Percentiles rank a stretch among this genome's conserved stretches.
Evolutionary conservation across 441 rosid genomes (phyloP).

Genomic region (Daphne laureola): DNA sequence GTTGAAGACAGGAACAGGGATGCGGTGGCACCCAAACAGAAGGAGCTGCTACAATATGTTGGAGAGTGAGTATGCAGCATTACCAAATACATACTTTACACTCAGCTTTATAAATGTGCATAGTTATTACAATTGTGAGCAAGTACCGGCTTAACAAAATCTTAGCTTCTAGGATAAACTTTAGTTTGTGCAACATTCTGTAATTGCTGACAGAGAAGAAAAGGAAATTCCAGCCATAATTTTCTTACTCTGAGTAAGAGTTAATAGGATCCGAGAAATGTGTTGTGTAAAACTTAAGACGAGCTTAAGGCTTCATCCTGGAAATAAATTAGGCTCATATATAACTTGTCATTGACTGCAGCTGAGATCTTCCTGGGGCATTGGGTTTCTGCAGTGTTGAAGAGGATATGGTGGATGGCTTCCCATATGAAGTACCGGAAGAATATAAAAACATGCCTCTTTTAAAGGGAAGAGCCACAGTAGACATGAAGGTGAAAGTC

Average conservation of each 20-base stretch:
- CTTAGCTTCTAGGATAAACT: too few relatives aligned
- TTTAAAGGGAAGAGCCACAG: constrained; percentile 91
- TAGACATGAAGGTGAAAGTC: constrained; percentile 98
- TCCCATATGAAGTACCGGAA: constrained; percentile 88
- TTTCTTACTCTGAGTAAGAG: too few relatives aligned
- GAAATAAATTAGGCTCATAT: constrained; percentile 58
- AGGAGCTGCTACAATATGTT: constrained; percentile 80
- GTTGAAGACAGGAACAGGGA: constrained; percentile 87
- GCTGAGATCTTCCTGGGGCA: constrained; percentile 99
- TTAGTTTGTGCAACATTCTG: too few relatives aligned
- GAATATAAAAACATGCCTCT: constrained; percentile 82
- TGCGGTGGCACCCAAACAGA: constrained; percentile 84
- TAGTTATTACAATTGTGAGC: too few relatives aligned
- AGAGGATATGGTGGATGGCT: constrained; percentile 98
- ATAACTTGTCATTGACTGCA: constrained; percentile 96
- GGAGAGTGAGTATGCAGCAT: constrained; percentile 57
- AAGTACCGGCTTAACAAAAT: too few relatives aligned
- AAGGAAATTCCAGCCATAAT: too few relatives aligned
- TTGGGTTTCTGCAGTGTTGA: constrained; percentile 99
- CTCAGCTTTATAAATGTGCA: too few relatives aligned
- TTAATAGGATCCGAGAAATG: too few relatives aligned
- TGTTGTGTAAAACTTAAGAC: constrained; percentile 16
- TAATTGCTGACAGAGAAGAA: too few relatives aligned
- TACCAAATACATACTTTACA: neutral
- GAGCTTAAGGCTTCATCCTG: constrained; percentile 31